Conservation (phyloP, 192 early-diverging fungal species). For the Podila horticola region DNA sequence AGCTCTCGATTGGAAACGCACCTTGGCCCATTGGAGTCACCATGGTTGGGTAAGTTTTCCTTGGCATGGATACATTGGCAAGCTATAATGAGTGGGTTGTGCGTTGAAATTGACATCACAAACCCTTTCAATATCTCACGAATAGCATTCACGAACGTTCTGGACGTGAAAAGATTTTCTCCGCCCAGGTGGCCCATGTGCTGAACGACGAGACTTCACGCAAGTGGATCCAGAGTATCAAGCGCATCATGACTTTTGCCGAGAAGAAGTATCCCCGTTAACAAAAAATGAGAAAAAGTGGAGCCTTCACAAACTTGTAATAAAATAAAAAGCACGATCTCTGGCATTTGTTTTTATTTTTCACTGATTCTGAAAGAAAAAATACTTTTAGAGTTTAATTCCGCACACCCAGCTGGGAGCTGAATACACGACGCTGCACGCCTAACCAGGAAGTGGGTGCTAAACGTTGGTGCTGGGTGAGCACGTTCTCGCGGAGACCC, state of each 20-base stretch:
- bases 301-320: neutral
- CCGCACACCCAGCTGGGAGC: slow-evolving; percentile 30
- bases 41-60: slow-evolving; percentile 80
- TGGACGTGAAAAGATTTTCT: slow-evolving; percentile 96
- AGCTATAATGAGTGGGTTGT: neutral
- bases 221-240: slow-evolving; percentile 99
- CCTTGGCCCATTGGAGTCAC: slow-evolving; percentile 99
- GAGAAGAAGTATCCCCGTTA: slow-evolving; percentile 87
- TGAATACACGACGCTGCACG: slow-evolving; percentile 55
- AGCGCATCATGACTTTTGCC: slow-evolving; percentile 96
- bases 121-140: too few relatives aligned
- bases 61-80: neutral
- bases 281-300: neutral
- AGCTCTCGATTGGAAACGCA: slow-evolving; percentile 95
- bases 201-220: slow-evolving; percentile 96
- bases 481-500: slow-evolving; percentile 62
- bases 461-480: slow-evolving; percentile 33
- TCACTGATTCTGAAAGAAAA: neutral
- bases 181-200: slow-evolving; percentile 95
- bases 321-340: neutral
- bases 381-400: slow-evolving; percentile 8
- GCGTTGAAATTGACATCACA: neutral
- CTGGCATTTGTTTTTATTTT: neutral
- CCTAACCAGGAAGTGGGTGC: slow-evolving; percentile 51
- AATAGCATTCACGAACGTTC: slow-evolving; percentile 95